Evolutionary conservation across 2,329 filamentous ascomycete species (phyloP).

Genomic region (Fusarium tanahbumbuense): DNA sequence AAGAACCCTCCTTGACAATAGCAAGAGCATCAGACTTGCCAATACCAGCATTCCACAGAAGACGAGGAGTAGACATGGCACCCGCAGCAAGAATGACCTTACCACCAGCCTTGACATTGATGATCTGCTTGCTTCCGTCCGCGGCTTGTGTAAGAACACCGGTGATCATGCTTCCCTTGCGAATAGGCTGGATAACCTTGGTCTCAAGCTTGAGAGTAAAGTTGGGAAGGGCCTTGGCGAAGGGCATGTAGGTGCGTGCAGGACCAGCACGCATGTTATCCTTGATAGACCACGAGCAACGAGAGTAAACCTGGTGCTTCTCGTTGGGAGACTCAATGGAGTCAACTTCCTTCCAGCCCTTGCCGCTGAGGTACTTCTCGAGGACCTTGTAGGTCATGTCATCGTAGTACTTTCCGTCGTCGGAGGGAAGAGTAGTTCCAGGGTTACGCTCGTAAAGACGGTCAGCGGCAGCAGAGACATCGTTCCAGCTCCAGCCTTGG

Average conservation of each 20-base stretch:
- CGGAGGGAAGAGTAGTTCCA: slow-evolving; percentile 73
- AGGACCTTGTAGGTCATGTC: slow-evolving; percentile 73
- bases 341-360: slow-evolving; percentile 73
- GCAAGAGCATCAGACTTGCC: slow-evolving; percentile 69
- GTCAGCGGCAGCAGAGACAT: slow-evolving; percentile 40
- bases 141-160: slow-evolving; percentile 69
- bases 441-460: slow-evolving; percentile 55
- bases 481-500: slow-evolving; percentile 38
- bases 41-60: slow-evolving; percentile 61
- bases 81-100: slow-evolving; percentile 74
- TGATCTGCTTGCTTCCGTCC: slow-evolving; percentile 57
- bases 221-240: slow-evolving; percentile 68
- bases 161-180: slow-evolving; percentile 69
- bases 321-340: slow-evolving; percentile 70
- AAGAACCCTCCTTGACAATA: slow-evolving; percentile 56
- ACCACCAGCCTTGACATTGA: slow-evolving; percentile 43
- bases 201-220: slow-evolving; percentile 76
- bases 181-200: slow-evolving; percentile 71
- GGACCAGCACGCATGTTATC: slow-evolving; percentile 75
- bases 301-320: slow-evolving; percentile 74
- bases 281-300: slow-evolving; percentile 75
- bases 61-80: slow-evolving; percentile 52
- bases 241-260: slow-evolving; percentile 76
- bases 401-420: slow-evolving; percentile 74
- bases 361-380: slow-evolving; percentile 65